A percentile compares a stretch with the other conserved stretches of the same genome.
phyloP scores from a whole-genome alignment of 345 rosid species.

The Laguncularia racemosa region DNA sequence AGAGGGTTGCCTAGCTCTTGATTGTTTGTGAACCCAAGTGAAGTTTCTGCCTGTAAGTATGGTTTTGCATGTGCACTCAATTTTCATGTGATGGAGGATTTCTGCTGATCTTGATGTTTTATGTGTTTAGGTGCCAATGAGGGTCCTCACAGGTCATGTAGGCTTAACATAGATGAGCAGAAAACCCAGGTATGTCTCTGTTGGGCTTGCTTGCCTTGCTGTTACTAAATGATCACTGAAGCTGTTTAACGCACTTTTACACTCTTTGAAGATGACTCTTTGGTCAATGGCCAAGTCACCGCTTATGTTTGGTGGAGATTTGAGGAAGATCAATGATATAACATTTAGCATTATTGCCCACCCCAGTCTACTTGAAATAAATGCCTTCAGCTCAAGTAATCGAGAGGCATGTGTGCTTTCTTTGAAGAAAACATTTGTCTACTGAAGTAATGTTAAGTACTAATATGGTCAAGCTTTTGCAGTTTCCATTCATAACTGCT shows the following conservation, averaged over 20 bases:
- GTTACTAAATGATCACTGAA: not conserved
- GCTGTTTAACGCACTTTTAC: conserved; percentile 5
- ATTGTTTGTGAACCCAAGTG: too few species aligned
- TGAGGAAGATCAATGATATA: conserved; percentile 47
- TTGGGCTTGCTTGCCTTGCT: not conserved
- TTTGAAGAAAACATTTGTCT: too few species aligned
- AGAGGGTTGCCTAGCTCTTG: too few species aligned
- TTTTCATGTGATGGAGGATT: not conserved
- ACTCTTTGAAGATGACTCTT: conserved; percentile 58
- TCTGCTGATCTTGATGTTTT: conserved; percentile 13
- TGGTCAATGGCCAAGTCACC: conserved; percentile 91
- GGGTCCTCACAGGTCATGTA: conserved; percentile 70
- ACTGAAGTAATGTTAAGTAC: too few species aligned
- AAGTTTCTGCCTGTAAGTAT: too few species aligned
- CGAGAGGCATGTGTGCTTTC: conserved; percentile 32
- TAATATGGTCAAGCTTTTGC: conserved; percentile 6
- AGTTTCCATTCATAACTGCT: conserved; percentile 45
- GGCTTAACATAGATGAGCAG: conserved; percentile 53
- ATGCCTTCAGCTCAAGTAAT: conserved; percentile 54
- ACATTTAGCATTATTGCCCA: conserved; percentile 58
- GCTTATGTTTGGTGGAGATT: conserved; percentile 86
- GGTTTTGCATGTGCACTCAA: too few species aligned
- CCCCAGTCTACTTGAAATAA: conserved; percentile 58
- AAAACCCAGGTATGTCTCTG: conserved; percentile 55
- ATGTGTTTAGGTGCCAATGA: conserved; percentile 43